A percentile compares a stretch with the other conserved stretches of the same genome.
phyloP scores from a whole-genome alignment of 306 rosid species.

The Inga oerstediana region DNA sequence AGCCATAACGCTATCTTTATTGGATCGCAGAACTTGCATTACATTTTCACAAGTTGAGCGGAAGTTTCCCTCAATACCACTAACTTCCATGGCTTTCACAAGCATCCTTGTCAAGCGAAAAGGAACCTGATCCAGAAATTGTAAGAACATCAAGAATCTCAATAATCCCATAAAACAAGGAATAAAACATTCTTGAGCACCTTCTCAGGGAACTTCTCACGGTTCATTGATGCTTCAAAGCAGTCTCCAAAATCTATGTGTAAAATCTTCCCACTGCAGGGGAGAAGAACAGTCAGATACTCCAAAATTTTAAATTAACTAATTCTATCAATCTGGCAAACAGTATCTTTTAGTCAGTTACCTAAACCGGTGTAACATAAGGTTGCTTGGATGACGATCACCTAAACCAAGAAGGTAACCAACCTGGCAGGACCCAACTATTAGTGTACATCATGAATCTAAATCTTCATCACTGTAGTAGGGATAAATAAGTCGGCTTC shows the following conservation, averaged over 20 bases:
- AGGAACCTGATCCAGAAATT: conserved; percentile 67
- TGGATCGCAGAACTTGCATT: conserved; percentile 87
- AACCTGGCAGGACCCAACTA: conserved; percentile 56
- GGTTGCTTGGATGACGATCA: conserved; percentile 99
- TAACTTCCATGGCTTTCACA: conserved; percentile 98
- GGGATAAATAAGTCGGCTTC: not conserved
- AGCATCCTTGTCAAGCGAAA: conserved; percentile 99
- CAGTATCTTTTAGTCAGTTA: conserved; percentile 36
- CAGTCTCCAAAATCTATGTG: conserved; percentile 99
- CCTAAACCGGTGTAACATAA: conserved; percentile 93
- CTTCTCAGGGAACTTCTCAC: conserved; percentile 99
- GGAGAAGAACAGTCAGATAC: conserved; percentile 37
- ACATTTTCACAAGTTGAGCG: conserved; percentile 98
- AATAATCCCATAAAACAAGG: not conserved
- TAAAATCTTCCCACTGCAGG: conserved; percentile 89
- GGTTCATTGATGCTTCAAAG: conserved; percentile 97
- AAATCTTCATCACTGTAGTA: not conserved
- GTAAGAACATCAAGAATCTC: conserved; percentile 16
- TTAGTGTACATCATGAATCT: conserved; percentile 10
- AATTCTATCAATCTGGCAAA: conserved; percentile 9
- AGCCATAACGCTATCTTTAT: conserved; percentile 95
- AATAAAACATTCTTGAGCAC: conserved; percentile 38
- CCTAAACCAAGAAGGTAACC: conserved; percentile 99
- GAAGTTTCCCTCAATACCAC: conserved; percentile 97
- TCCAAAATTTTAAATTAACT: conserved; percentile 12